A percentile compares a stretch with the other conserved stretches of the same genome.
Conservation (phyloP, 164 flowering plant genomes). For the Buxus sempervirens region DNA sequence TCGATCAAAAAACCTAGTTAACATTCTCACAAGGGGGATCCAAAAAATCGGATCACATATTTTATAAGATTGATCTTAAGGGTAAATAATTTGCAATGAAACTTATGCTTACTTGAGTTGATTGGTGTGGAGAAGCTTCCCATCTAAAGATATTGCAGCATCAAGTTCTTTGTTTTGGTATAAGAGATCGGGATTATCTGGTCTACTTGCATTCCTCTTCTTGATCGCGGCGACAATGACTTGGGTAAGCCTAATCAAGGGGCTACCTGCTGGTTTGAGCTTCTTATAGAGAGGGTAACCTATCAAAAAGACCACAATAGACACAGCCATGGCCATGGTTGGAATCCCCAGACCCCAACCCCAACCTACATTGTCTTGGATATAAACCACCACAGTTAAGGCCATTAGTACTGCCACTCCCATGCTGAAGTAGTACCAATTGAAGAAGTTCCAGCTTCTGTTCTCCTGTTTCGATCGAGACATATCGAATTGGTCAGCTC, state of each 20-base stretch:
- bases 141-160: conserved; percentile 41
- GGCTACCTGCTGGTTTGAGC: conserved; percentile 59
- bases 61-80: neutral
- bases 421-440: conserved; percentile 62
- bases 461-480: conserved; percentile 24
- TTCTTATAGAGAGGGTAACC: conserved; percentile 47
- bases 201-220: conserved; percentile 41
- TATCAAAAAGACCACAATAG: conserved; percentile 43
- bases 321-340: conserved; percentile 51
- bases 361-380: conserved; percentile 76
- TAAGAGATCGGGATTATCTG: conserved; percentile 36
- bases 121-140: conserved; percentile 57
- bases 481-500: conserved; percentile 71
- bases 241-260: conserved; percentile 47
- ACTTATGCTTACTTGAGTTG: conserved; percentile 48
- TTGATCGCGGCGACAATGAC: conserved; percentile 51
- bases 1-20: conserved; percentile 26
- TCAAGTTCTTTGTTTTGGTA: conserved; percentile 55
- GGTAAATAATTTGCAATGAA: no score
- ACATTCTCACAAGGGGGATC: neutral
- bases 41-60: no score
- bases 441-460: conserved; percentile 54
- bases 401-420: conserved; percentile 57
- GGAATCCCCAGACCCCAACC: conserved; percentile 78
- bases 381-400: conserved; percentile 54